Evolutionary conservation across 805 yeast genomes (phyloP), one percentile per base, ranked within the genome.

Genomic region (Nadsonia fulvescens): DNA sequence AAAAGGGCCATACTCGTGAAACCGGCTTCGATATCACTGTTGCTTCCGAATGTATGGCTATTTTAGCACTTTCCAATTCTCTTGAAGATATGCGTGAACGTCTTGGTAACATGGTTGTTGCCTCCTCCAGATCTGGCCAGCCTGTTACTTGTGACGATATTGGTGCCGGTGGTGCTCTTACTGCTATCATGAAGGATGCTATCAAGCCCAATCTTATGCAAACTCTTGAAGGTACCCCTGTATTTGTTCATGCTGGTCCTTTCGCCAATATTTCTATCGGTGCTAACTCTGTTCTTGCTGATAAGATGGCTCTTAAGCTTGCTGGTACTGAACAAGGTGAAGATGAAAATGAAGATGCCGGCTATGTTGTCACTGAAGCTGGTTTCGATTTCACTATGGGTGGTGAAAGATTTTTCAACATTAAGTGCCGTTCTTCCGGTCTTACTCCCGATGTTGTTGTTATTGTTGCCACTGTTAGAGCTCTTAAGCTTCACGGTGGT

Each of bases 331-430:
- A 63, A 32, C 53, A 58, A 21, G 53, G 61, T 44, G 53, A 50
- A 29, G 43, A 40, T 20, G 45, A 37, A 23, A 40, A 37, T 17
- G 44, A 45, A 19, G 32, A 40, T 25, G 47, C 54, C 10, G 96
- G 96, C 38, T 86, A 65, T 46, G 95, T 83, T 32, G 81, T 86
- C 34, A 86, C 96, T 25, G 96, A 86, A 52, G 95, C 96, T 24
- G 96, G 96, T 24, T 86, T 86, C 55, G 96, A 86, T 54, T 86
- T 89, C 61, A 86, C 95, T 28, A 86, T 86, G 95, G 96, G 96
- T 39, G 96, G 96, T 38, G 96, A 86, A 62, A 69, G 96, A 43
- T 86, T 86, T 58, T 70, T 86, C 54, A 79, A 86, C 57, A 86
- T 86, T 53, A 86, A 86, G 56, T 82, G 95, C 52, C 72, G 96